A percentile compares a stretch with the other conserved stretches of the same genome.
Conservation (phyloP, 2,329 filamentous ascomycete genomes). For the Neonectria neomacrospora region DNA sequence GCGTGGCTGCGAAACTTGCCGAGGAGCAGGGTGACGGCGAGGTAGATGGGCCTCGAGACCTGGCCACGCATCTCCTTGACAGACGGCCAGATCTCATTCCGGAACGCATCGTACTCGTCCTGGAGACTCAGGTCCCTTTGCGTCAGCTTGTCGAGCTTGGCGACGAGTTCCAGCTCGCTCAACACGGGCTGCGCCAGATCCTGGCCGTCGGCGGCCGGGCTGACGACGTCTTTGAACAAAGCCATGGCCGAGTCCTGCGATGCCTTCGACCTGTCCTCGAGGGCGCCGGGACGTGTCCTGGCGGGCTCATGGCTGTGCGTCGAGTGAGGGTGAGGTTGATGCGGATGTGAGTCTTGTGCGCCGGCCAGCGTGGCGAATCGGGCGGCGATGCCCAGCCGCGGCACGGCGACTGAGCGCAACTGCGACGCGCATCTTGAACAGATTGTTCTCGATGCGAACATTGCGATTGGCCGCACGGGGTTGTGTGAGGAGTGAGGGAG, state of each 20-base stretch:
- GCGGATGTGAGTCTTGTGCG: conserved; percentile 18
- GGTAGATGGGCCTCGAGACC: conserved; percentile 46
- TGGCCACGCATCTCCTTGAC: conserved; percentile 42
- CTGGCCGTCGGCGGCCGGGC: conserved; percentile 18
- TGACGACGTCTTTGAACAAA: conserved; percentile 52
- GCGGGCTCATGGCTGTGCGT: conserved; percentile 15
- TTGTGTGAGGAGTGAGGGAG: conserved; percentile 14
- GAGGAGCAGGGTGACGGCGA: conserved; percentile 39
- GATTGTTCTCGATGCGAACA: conserved; percentile 50
- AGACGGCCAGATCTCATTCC: conserved; percentile 46
- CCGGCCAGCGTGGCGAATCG: conserved; percentile 42
- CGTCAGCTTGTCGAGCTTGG: conserved; percentile 44
- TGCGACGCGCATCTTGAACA: conserved; percentile 51
- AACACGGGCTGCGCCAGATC: conserved; percentile 23
- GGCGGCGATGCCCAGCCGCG: conserved; percentile 35
- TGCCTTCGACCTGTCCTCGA: conserved; percentile 16
- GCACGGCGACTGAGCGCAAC: conserved; percentile 35
- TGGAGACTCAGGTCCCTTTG: conserved; percentile 19
- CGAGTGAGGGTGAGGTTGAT: conserved; percentile 17
- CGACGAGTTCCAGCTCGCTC: conserved; percentile 46
- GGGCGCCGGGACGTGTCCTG: conserved; percentile 11
- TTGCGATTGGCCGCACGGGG: conserved; percentile 33
- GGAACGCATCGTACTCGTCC: conserved; percentile 43
- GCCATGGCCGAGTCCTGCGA: conserved; percentile 44
- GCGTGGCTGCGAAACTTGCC: conserved; percentile 31